Evolutionary conservation across 371 early-diverging fungal genomes (phyloP), one percentile per base, ranked within the genome.

Genomic region (Caulochytrium protostelioides): DNA sequence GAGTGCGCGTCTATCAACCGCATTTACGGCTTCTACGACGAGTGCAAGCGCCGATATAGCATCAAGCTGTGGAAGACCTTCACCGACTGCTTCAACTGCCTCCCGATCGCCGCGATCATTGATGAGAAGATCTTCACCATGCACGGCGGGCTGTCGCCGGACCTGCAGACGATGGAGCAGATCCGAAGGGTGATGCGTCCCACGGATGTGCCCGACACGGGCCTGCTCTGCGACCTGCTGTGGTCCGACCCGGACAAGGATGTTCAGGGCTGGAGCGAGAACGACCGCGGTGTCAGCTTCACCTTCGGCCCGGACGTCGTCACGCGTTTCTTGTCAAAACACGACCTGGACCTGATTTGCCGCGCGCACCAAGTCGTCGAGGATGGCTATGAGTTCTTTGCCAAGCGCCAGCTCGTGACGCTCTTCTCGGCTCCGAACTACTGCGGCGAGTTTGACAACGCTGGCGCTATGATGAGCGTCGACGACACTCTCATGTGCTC

Each of bases 11-110:
- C 74, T 51, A 83, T 91, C 52, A 90, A 89, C 57, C 74, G 79
- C 40, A 83, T 94, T 41, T 97, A 97, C 50, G 98, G 98, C 5
- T 97, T 97, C 55, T 97, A 87, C 49, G 98, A 95, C 49, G 98
- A 97, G 69, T 95, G 95, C 72, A 84, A 85, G 47, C 67, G 86
- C 37, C 64, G 89, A 37, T 85, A 86, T 57, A 81, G 76, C 55
- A 77, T 81, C 53, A 83, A 84, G 52, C 59, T 85, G 43, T 97
- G 82, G 87, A 82, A 83, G 53, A 74, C 77, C 4, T 87, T 90
- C 47, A 72, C 86, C 15, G 79, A 85, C 51, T 73, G 74, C 37
- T 97, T 97, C 63, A 86, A 89, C 48, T 75, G 77, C 41, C 59
- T 94, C 26, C 95, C 95, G 0, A 71, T 94, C 22, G 87, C 87